Evolutionary conservation across 1,284 basidiomycete genomes (phyloP).

Genomic region (Moesziomyces parantarcticus): DNA sequence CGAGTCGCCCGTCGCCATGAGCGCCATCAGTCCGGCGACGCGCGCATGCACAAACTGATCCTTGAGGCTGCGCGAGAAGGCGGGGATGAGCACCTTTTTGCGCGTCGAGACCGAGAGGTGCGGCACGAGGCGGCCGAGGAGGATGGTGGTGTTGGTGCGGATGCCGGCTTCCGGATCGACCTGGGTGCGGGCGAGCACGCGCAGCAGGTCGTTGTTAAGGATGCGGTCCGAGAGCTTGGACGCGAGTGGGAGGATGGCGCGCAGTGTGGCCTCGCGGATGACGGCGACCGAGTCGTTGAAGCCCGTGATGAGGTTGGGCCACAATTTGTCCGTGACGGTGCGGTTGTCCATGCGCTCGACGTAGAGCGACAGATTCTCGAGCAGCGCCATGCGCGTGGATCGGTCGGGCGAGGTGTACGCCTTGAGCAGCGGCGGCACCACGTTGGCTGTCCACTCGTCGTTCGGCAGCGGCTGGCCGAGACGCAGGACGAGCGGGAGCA

Average conservation of each 20-base stretch:
- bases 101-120: slow-evolving; percentile 87
- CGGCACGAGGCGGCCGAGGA: slow-evolving; percentile 90
- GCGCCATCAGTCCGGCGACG: slow-evolving; percentile 92
- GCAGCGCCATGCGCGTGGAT: slow-evolving; percentile 89
- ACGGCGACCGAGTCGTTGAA: slow-evolving; percentile 93
- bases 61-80: slow-evolving; percentile 88
- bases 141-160: slow-evolving; percentile 95
- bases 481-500: slow-evolving; percentile 62
- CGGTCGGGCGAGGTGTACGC: slow-evolving; percentile 73
- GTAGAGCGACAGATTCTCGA: slow-evolving; percentile 86
- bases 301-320: slow-evolving; percentile 93
- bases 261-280: slow-evolving; percentile 92
- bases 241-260: slow-evolving; percentile 84
- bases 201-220: slow-evolving; percentile 94
- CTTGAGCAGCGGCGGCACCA: slow-evolving; percentile 56
- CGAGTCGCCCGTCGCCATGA: slow-evolving; percentile 92
- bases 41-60: slow-evolving; percentile 92
- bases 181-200: slow-evolving; percentile 91
- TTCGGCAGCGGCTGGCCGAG: slow-evolving; percentile 53
- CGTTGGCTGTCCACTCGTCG: slow-evolving; percentile 48
- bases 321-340: slow-evolving; percentile 86
- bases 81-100: slow-evolving; percentile 93
- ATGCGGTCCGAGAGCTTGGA: slow-evolving; percentile 86
- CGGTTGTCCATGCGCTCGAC: slow-evolving; percentile 87
- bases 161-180: slow-evolving; percentile 91